phyloP scores from a whole-genome alignment of 2,329 filamentous ascomycete genomes.

The Monosporascus ibericus region DNA sequence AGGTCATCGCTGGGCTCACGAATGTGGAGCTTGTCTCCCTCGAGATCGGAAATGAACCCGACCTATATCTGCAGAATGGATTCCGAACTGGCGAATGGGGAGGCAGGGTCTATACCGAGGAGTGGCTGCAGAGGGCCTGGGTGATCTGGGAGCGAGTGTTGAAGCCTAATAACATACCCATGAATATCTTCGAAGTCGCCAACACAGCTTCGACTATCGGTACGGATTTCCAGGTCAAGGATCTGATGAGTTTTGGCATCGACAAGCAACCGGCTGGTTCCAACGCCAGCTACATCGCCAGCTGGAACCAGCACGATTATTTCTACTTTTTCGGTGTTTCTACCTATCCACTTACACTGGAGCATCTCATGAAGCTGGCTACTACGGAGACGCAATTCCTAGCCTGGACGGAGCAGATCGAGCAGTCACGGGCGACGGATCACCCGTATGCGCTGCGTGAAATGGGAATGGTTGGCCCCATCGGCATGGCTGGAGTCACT shows the following conservation, averaged over 20 bases:
- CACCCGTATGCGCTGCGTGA: slow-evolving; percentile 44
- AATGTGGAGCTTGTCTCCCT: slow-evolving; percentile 22
- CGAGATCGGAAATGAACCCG: slow-evolving; percentile 26
- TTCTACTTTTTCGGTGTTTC: slow-evolving; percentile 46
- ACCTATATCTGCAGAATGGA: slow-evolving; percentile 30
- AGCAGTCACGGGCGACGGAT: slow-evolving; percentile 32
- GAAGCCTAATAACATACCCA: slow-evolving; percentile 30
- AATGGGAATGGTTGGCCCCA: slow-evolving; percentile 44
- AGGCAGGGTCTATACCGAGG: slow-evolving; percentile 35
- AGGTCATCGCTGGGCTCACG: slow-evolving; percentile 14
- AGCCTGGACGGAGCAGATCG: slow-evolving; percentile 38
- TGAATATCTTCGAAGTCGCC: slow-evolving; percentile 42
- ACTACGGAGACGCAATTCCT: slow-evolving; percentile 40
- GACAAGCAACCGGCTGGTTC: slow-evolving; percentile 27
- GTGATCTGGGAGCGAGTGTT: slow-evolving; percentile 39
- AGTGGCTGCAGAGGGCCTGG: slow-evolving; percentile 39
- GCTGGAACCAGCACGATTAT: slow-evolving; percentile 49
- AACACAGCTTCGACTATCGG: slow-evolving; percentile 44
- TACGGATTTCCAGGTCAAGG: slow-evolving; percentile 39
- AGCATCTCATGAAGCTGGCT: slow-evolving; percentile 37
- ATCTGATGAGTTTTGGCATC: slow-evolving; percentile 34
- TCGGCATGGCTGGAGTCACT: slow-evolving; percentile 38
- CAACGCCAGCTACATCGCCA: slow-evolving; percentile 26
- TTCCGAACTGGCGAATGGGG: slow-evolving; percentile 38
- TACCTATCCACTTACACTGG: slow-evolving; percentile 33